These are phyloP conservation scores for Lagerstroemia speciosa DNA, from an alignment of 345 rosid genomes.

Conservation along the genomic window DNA sequence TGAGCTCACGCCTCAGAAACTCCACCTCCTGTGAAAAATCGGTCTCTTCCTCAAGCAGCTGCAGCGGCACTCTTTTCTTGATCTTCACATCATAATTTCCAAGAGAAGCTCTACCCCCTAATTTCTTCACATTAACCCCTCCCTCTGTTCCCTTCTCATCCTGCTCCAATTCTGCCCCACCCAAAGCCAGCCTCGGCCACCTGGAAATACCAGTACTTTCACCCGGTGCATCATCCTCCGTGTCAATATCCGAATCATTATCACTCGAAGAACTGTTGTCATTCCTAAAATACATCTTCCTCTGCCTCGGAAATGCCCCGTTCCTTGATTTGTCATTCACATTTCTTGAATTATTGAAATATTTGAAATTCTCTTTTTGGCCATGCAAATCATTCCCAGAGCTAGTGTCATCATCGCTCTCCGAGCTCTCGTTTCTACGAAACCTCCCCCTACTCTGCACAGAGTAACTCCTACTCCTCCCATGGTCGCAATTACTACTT, in stretches of 20 bases:
- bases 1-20: slow-evolving; percentile 49
- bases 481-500: slow-evolving; percentile 8
- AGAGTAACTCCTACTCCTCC: slow-evolving; percentile 40
- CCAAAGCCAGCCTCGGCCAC: slow-evolving; percentile 9
- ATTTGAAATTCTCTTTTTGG: background rate
- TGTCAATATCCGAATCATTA: slow-evolving; percentile 37
- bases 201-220: background rate
- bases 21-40: slow-evolving; percentile 50
- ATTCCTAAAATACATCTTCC: slow-evolving; percentile 28
- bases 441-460: slow-evolving; percentile 25
- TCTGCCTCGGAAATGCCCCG: slow-evolving; percentile 4
- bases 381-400: slow-evolving; percentile 5
- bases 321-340: slow-evolving; percentile 8
- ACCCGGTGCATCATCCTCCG: slow-evolving; percentile 12
- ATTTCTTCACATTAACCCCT: slow-evolving; percentile 38
- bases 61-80: slow-evolving; percentile 54
- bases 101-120: slow-evolving; percentile 65
- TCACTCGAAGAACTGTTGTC: slow-evolving; percentile 47
- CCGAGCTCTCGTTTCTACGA: slow-evolving; percentile 22
- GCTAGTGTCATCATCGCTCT: slow-evolving; percentile 9
- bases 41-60: slow-evolving; percentile 39
- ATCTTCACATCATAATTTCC: slow-evolving; percentile 64
- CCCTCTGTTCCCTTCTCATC: slow-evolving; percentile 26
- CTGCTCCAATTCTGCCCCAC: slow-evolving; percentile 4
- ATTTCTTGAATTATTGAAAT: slow-evolving; percentile 2